Percentiles rank a stretch among this genome's conserved stretches.
Conservation (phyloP, 169 alveolate species). For the Besnoitia besnoiti region DNA sequence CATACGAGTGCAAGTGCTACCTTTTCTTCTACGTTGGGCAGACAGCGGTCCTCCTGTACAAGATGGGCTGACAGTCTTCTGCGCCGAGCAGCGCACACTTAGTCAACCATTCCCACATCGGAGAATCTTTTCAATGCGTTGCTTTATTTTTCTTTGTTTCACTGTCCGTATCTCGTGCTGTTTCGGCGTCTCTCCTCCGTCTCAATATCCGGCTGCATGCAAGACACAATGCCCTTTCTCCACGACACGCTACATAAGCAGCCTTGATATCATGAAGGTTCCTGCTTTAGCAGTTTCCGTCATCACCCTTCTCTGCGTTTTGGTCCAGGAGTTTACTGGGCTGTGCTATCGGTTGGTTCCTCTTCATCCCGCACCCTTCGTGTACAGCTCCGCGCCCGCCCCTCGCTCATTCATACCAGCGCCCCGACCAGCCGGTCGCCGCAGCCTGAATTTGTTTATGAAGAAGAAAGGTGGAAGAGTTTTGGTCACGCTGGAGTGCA, state of each 20-base stretch:
- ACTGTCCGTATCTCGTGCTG: not conserved
- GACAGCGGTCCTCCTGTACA: conserved; percentile 81
- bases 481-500: conserved; percentile 68
- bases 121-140: too few species aligned
- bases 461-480: conserved; percentile 68
- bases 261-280: not conserved
- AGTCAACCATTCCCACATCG: not conserved
- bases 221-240: not conserved
- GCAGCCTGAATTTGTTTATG: conserved; percentile 23
- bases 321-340: not conserved
- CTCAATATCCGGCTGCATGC: not conserved
- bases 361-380: not conserved
- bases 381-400: not conserved
- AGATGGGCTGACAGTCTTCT: conserved; percentile 45
- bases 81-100: not conserved
- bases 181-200: not conserved
- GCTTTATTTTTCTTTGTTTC: not conserved
- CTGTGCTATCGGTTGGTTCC: not conserved
- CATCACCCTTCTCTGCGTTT: not conserved
- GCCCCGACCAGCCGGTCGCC: not conserved
- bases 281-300: not conserved
- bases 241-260: not conserved
- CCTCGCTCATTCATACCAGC: not conserved
- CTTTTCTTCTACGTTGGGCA: conserved; percentile 91
- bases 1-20: conserved; percentile 87